Conservation (phyloP, 2,329 filamentous ascomycete species). For the Exophiala mesophila region DNA sequence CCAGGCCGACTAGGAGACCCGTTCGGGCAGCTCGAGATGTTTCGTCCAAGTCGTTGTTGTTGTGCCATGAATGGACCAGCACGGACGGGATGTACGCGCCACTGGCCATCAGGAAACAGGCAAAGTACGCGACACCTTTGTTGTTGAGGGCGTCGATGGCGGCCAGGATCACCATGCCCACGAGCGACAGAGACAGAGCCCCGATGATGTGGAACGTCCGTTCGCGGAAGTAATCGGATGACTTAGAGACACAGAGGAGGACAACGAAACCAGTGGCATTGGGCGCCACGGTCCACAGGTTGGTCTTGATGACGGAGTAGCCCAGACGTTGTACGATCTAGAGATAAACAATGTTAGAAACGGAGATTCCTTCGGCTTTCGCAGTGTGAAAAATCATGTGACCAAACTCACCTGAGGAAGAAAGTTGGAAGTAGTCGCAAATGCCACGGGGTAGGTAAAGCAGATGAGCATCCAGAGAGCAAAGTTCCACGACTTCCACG, state of each 20-base stretch:
- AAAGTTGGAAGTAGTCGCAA: conserved; percentile 44
- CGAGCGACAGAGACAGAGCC: conserved; percentile 68
- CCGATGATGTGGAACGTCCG: conserved; percentile 70
- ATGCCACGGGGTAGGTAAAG: conserved; percentile 49
- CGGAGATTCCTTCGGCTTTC: too few species aligned
- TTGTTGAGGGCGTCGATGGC: conserved; percentile 59
- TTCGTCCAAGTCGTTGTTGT: conserved; percentile 51
- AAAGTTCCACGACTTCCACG: conserved; percentile 52
- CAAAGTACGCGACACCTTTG: conserved; percentile 65
- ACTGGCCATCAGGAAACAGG: conserved; percentile 78
- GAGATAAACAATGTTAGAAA: conserved; percentile 47
- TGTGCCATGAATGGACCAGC: conserved; percentile 65
- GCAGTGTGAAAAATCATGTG: conserved; percentile 54
- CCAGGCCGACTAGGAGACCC: conserved; percentile 45
- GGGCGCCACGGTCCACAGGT: conserved; percentile 75
- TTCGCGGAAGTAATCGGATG: conserved; percentile 61
- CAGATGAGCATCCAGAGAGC: conserved; percentile 54
- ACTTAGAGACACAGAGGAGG: conserved; percentile 66
- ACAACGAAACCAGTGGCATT: conserved; percentile 70
- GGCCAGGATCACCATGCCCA: conserved; percentile 74
- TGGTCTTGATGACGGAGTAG: conserved; percentile 60
- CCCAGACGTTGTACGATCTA: conserved; percentile 53
- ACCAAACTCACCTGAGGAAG: conserved; percentile 52
- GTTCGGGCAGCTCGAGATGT: conserved; percentile 47
- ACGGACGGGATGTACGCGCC: conserved; percentile 71